Conservation (phyloP, 1,284 basidiomycete genomes). For the Naganishia sp. region DNA sequence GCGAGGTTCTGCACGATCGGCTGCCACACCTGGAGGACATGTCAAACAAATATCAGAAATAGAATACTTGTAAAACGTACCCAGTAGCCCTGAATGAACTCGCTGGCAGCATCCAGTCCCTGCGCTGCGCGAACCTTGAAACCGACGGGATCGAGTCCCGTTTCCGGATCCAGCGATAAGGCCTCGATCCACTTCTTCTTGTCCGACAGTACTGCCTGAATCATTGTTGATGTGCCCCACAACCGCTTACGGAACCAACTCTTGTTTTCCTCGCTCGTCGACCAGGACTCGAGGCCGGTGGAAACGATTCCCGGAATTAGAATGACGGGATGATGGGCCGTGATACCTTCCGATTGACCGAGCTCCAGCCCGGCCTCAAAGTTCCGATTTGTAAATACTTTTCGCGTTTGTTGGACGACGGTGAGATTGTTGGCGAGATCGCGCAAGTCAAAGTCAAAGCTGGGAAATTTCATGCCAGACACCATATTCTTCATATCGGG, state of each 20-base stretch:
- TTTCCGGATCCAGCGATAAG: conserved; percentile 85
- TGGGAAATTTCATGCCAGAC: conserved; percentile 26
- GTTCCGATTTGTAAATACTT: conserved; percentile 76
- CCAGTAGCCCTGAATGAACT: conserved; percentile 71
- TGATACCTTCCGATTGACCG: conserved; percentile 63
- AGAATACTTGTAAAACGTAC: neutral
- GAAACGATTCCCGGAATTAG: conserved; percentile 68
- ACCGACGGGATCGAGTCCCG: conserved; percentile 87
- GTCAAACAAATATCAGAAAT: neutral
- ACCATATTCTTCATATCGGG: conserved; percentile 19
- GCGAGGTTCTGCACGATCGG: conserved; percentile 86
- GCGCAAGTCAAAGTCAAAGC: conserved; percentile 32
- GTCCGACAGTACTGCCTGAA: conserved; percentile 79
- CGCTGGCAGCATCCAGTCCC: conserved; percentile 67
- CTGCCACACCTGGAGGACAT: conserved; percentile 29
- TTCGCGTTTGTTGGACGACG: conserved; percentile 54
- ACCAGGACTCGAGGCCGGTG: conserved; percentile 53
- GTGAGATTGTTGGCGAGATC: conserved; percentile 32
- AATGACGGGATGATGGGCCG: conserved; percentile 74
- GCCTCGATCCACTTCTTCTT: conserved; percentile 84
- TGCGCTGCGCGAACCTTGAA: conserved; percentile 89
- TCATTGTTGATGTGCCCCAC: conserved; percentile 44
- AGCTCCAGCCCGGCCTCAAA: conserved; percentile 79
- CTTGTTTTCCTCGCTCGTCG: conserved; percentile 41
- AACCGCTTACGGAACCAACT: conserved; percentile 54